A percentile compares a stretch with the other conserved stretches of the same genome.
Evolutionary conservation across 306 rosid species (phyloP).

Genomic region (Prosopis cineraria): DNA sequence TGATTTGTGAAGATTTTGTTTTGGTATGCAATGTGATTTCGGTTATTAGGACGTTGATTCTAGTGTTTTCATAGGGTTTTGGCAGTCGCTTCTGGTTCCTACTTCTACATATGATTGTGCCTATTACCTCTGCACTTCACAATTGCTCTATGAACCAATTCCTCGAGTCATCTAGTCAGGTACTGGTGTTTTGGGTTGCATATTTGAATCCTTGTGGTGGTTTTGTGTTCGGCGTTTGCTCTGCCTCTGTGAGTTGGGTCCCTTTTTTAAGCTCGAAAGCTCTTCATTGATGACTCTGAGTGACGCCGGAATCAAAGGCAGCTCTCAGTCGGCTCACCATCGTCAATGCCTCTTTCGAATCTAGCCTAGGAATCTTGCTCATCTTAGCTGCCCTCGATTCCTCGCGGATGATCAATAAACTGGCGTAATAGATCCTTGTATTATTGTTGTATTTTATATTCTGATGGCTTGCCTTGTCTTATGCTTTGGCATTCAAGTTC

Average conservation of each 20-base stretch:
- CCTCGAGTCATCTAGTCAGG: no score
- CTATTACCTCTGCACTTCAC: no score
- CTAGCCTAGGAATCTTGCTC: constrained; percentile 23
- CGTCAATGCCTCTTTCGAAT: constrained; percentile 41
- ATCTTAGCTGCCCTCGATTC: constrained; percentile 23
- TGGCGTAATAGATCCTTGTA: no score
- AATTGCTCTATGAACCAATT: background rate
- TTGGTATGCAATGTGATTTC: background rate
- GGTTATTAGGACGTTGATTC: background rate
- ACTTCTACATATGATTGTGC: background rate
- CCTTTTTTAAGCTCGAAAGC: constrained; percentile 32
- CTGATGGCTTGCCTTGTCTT: background rate
- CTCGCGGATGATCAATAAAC: background rate
- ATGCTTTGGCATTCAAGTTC: background rate
- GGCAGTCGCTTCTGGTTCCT: background rate
- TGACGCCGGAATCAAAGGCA: constrained; percentile 43
- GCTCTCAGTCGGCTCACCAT: constrained; percentile 46
- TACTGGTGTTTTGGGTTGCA: no score
- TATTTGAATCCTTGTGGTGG: no score
- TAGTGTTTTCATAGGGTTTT: background rate
- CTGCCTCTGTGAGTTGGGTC: no score
- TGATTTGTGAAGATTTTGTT: background rate
- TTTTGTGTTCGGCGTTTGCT: no score
- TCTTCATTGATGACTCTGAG: constrained; percentile 61
- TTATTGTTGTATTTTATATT: background rate